Evolutionary conservation across 306 rosid species (phyloP).

Genomic region (Trifolium subterraneum): DNA sequence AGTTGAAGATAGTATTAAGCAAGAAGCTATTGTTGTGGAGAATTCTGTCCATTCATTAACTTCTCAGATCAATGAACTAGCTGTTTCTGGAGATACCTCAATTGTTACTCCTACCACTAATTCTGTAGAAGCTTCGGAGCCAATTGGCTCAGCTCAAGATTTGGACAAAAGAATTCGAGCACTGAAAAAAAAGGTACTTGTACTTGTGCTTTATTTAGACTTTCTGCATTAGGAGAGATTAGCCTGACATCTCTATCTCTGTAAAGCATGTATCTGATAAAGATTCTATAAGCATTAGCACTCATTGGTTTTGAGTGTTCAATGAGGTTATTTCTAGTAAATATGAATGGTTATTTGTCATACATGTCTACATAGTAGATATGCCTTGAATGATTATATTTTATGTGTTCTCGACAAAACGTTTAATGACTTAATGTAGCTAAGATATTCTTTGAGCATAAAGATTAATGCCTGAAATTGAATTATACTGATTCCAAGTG

Average conservation of each 20-base stretch:
- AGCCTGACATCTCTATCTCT: slow-evolving; percentile 6
- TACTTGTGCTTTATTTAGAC: slow-evolving; percentile 11
- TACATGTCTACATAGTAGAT: slow-evolving; percentile 15
- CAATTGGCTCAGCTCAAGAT: slow-evolving; percentile 56
- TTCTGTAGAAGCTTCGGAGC: slow-evolving; percentile 54
- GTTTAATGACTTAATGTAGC: slow-evolving; percentile 1
- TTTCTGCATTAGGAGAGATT: slow-evolving; percentile 20
- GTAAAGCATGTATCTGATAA: slow-evolving; percentile 21
- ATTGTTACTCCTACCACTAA: slow-evolving; percentile 52
- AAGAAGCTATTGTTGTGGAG: slow-evolving; percentile 39
- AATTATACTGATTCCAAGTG: background rate
- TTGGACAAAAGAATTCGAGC: slow-evolving; percentile 84
- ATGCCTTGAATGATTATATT: background rate
- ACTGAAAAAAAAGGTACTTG: slow-evolving; percentile 75
- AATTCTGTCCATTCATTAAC: slow-evolving; percentile 54
- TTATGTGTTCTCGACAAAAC: background rate
- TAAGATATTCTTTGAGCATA: background rate
- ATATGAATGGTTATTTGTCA: slow-evolving; percentile 7
- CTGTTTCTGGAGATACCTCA: slow-evolving; percentile 59
- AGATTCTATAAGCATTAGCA: background rate
- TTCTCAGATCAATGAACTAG: slow-evolving; percentile 64
- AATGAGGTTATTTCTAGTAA: slow-evolving; percentile 18
- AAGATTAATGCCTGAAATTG: background rate
- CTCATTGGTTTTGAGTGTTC: background rate
- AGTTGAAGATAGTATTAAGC: slow-evolving; percentile 46